phyloP scores from a whole-genome alignment of 2,329 filamentous ascomycete species.

The Penicillium olsonii region DNA sequence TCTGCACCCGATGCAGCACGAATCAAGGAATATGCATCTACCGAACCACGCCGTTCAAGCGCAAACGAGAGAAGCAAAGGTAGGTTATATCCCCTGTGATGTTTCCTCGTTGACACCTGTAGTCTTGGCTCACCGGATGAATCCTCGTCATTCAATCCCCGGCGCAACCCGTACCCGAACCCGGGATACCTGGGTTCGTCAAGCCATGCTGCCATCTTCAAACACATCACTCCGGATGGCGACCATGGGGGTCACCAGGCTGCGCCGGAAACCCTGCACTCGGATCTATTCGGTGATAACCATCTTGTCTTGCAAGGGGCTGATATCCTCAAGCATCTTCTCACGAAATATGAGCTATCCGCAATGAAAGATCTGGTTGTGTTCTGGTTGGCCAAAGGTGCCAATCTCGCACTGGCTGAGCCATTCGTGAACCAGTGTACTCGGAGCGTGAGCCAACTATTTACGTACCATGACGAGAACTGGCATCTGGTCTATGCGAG shows the following conservation, averaged over 20 bases:
- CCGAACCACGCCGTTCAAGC: slow-evolving; percentile 28
- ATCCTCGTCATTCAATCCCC: slow-evolving; percentile 22
- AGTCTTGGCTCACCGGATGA: slow-evolving; percentile 20
- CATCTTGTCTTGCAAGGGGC: slow-evolving; percentile 26
- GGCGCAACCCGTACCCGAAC: slow-evolving; percentile 29
- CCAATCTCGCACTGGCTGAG: slow-evolving; percentile 28
- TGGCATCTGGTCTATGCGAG: slow-evolving; percentile 28
- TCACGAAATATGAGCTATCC: slow-evolving; percentile 20
- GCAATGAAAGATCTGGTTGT: slow-evolving; percentile 27
- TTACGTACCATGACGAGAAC: slow-evolving; percentile 22
- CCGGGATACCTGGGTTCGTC: slow-evolving; percentile 32
- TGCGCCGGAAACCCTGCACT: slow-evolving; percentile 9
- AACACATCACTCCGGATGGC: slow-evolving; percentile 27
- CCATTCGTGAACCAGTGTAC: slow-evolving; percentile 26
- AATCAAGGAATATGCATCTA: slow-evolving; percentile 28
- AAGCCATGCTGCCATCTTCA: slow-evolving; percentile 32
- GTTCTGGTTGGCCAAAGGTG: slow-evolving; percentile 29
- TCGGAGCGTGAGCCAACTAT: slow-evolving; percentile 26
- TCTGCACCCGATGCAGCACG: slow-evolving; percentile 22
- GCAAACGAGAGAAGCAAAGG: slow-evolving; percentile 24
- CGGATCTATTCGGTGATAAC: slow-evolving; percentile 23
- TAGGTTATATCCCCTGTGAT: slow-evolving; percentile 3
- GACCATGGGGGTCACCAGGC: slow-evolving; percentile 12
- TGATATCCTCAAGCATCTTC: slow-evolving; percentile 26
- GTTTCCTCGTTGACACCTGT: background rate